phyloP scores from a whole-genome alignment of 2,329 filamentous ascomycete species.

The Lecanicillium sp. region DNA sequence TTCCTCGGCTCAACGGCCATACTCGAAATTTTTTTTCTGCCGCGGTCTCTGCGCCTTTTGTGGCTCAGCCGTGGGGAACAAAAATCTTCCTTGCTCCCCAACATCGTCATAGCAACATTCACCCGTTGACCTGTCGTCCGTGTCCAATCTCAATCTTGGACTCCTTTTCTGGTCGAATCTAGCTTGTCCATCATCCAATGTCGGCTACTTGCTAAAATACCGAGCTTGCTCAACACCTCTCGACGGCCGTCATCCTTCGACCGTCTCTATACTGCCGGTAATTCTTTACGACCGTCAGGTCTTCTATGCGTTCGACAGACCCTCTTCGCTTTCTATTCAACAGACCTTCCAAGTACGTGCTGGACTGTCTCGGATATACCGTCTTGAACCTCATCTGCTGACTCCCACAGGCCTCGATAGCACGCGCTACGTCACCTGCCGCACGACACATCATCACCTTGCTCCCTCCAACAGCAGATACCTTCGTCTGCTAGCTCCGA shows the following conservation, averaged over 20 bases:
- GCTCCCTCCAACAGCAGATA: conserved; percentile 15
- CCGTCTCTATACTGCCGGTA: conserved; percentile 12
- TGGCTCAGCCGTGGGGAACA: neutral
- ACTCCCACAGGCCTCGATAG: conserved; percentile 57
- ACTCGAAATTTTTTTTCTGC: too few relatives aligned
- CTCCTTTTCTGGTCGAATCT: too few relatives aligned
- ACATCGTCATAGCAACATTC: neutral
- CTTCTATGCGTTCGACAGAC: conserved; percentile 87
- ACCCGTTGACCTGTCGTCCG: neutral
- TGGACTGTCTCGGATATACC: too few relatives aligned
- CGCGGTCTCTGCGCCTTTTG: conserved; percentile 11
- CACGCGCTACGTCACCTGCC: conserved; percentile 35
- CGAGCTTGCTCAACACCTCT: conserved; percentile 19
- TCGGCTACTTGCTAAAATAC: neutral
- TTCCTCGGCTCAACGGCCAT: neutral
- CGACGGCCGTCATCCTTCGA: conserved; percentile 21
- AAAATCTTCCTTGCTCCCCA: neutral
- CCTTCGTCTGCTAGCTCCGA: conserved; percentile 67
- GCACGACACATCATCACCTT: conserved; percentile 1
- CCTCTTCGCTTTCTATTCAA: conserved; percentile 86
- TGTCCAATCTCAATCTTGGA: neutral
- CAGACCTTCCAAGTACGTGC: conserved; percentile 83
- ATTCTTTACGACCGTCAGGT: conserved; percentile 25
- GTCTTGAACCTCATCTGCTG: too few relatives aligned
- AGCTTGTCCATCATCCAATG: too few relatives aligned